A percentile compares a stretch with the other conserved stretches of the same genome.
phyloP scores from a whole-genome alignment of 225 moss, liverwort and hornwort species.

The Pleurozium schreberi region DNA sequence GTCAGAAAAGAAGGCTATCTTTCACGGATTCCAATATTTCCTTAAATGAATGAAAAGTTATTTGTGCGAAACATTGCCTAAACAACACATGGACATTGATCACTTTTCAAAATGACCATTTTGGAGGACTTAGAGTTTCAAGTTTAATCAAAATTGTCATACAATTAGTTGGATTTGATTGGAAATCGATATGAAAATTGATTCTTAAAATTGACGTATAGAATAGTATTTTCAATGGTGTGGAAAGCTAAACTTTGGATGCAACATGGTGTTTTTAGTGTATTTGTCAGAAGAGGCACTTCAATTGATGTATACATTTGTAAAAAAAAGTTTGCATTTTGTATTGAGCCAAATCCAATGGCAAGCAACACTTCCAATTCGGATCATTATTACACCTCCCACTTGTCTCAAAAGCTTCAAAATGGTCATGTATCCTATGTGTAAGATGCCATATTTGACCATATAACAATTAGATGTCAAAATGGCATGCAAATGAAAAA shows the following conservation, averaged over 20 bases:
- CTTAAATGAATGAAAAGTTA: not conserved
- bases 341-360: not conserved
- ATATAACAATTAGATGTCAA: not conserved
- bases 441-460: not conserved
- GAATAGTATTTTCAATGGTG: not conserved
- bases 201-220: not conserved
- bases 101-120: not conserved
- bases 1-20: not conserved
- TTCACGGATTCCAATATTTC: not conserved
- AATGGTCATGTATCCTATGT: not conserved
- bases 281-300: not conserved
- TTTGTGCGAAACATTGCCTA: not conserved
- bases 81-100: fast-evolving
- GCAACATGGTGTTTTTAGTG: not conserved
- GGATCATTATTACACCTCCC: not conserved
- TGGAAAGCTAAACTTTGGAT: not conserved
- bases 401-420: not conserved
- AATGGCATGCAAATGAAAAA: not conserved
- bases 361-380: not conserved
- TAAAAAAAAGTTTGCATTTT: not conserved
- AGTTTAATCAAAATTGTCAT: not conserved
- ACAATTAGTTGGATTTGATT: not conserved
- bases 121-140: not conserved
- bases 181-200: not conserved
- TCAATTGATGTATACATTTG: not conserved